A percentile compares a stretch with the other conserved stretches of the same genome.
Conservation (phyloP, 2,329 filamentous ascomycete species). For the Pyrenochaeta sp. region DNA sequence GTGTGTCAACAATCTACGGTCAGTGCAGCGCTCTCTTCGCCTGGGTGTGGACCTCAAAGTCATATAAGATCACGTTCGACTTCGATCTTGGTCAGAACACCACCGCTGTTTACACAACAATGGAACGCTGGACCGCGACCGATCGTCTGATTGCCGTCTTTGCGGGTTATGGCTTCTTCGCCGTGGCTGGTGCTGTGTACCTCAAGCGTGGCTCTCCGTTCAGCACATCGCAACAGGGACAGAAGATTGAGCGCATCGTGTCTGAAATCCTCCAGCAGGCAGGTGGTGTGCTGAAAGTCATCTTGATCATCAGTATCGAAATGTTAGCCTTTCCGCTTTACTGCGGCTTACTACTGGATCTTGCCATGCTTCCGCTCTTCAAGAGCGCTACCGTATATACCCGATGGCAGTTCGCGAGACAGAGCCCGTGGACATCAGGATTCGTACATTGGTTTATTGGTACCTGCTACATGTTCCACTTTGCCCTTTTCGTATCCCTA, state of each 20-base stretch:
- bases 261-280: conserved; percentile 90
- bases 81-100: conserved; percentile 35
- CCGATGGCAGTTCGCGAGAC: conserved; percentile 77
- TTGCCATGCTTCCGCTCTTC: conserved; percentile 89
- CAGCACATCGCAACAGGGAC: conserved; percentile 63
- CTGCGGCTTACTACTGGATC: conserved; percentile 88
- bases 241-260: conserved; percentile 74
- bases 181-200: conserved; percentile 78
- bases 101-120: conserved; percentile 23
- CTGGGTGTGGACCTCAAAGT: conserved; percentile 44
- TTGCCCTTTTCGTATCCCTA: conserved; percentile 98
- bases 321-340: conserved; percentile 98
- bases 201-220: conserved; percentile 77
- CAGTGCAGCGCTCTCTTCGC: conserved; percentile 23
- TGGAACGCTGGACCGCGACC: conserved; percentile 57
- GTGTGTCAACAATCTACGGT: conserved; percentile 10
- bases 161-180: conserved; percentile 81
- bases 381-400: conserved; percentile 79
- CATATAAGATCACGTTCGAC: conserved; percentile 49
- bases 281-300: conserved; percentile 96
- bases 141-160: conserved; percentile 77
- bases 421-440: conserved; percentile 85
- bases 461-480: conserved; percentile 99
- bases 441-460: conserved; percentile 99
- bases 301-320: conserved; percentile 97